Evolutionary conservation across 2,329 filamentous ascomycete species (phyloP).

Genomic region (Cytospora schulzeri): DNA sequence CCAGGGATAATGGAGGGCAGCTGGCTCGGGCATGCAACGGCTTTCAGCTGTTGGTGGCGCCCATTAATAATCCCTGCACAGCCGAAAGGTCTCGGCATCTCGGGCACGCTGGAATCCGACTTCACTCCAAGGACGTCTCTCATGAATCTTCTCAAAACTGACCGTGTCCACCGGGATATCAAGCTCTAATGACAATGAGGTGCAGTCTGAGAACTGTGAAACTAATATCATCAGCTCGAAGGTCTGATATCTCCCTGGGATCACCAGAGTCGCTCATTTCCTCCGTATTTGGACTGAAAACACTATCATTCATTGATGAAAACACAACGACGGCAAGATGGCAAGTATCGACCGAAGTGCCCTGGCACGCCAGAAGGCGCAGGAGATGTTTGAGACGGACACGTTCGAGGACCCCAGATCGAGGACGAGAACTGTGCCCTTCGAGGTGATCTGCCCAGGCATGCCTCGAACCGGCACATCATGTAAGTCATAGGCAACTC

Average conservation of each 20-base stretch:
- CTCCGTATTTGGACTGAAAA: background rate
- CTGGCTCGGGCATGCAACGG: constrained; percentile 16
- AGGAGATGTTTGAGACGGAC: constrained; percentile 22
- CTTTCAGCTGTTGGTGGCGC: background rate
- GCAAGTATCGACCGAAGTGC: constrained; percentile 17
- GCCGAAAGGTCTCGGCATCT: constrained; percentile 9
- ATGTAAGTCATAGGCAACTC: background rate
- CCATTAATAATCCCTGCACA: constrained; percentile 4
- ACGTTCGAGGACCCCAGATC: constrained; percentile 20
- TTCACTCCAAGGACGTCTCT: background rate
- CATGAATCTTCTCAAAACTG: background rate
- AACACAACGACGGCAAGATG: constrained; percentile 1
- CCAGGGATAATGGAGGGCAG: background rate
- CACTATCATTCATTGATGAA: background rate
- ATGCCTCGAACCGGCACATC: constrained; percentile 21
- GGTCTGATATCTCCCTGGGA: background rate
- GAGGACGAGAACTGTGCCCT: constrained; percentile 16
- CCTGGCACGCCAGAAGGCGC: constrained; percentile 16
- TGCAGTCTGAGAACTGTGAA: background rate
- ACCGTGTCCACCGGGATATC: background rate
- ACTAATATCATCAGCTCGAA: background rate
- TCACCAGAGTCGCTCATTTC: background rate
- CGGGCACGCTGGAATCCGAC: constrained; percentile 18
- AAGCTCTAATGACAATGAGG: background rate
- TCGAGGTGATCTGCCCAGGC: constrained; percentile 21